A percentile compares a stretch with the other conserved stretches of the same genome.
Conservation (phyloP, 257 asterid genomes). For the Thymus mandschuricus region DNA sequence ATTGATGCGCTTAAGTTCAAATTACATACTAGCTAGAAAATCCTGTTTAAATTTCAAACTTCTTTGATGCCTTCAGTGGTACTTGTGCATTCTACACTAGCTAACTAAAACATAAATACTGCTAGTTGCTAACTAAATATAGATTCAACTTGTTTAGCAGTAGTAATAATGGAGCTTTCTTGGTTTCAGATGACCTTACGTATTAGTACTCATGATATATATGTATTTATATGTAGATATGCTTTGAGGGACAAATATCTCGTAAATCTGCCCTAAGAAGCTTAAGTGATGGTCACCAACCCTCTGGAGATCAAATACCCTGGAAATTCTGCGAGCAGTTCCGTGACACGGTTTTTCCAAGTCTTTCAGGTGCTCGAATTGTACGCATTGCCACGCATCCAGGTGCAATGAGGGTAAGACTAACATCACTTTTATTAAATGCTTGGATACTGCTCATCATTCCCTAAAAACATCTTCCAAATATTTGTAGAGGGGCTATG, state of each 20-base stretch:
- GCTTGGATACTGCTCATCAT: constrained; percentile 7
- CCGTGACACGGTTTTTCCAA: constrained; percentile 71
- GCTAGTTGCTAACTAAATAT: neutral
- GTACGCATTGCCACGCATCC: constrained; percentile 99
- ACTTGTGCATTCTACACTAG: neutral
- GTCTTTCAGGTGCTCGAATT: constrained; percentile 94
- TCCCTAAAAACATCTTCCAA: constrained; percentile 20
- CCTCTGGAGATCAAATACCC: constrained; percentile 93
- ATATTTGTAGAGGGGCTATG: constrained; percentile 81
- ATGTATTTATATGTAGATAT: constrained; percentile 48
- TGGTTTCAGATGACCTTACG: neutral
- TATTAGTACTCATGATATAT: constrained; percentile 7
- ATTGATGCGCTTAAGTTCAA: constrained; percentile 4
- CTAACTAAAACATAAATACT: neutral
- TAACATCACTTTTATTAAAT: constrained; percentile 16
- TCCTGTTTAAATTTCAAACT: neutral
- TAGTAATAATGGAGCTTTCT: neutral
- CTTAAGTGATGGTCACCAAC: constrained; percentile 72
- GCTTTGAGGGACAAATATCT: constrained; percentile 92
- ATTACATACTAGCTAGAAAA: neutral
- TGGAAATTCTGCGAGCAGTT: constrained; percentile 93
- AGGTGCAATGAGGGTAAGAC: constrained; percentile 87
- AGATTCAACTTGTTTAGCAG: neutral
- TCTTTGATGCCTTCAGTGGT: neutral
- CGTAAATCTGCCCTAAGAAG: constrained; percentile 68